phyloP scores from a whole-genome alignment of 768 basidiomycete species.

The Tephrocybe sp. region DNA sequence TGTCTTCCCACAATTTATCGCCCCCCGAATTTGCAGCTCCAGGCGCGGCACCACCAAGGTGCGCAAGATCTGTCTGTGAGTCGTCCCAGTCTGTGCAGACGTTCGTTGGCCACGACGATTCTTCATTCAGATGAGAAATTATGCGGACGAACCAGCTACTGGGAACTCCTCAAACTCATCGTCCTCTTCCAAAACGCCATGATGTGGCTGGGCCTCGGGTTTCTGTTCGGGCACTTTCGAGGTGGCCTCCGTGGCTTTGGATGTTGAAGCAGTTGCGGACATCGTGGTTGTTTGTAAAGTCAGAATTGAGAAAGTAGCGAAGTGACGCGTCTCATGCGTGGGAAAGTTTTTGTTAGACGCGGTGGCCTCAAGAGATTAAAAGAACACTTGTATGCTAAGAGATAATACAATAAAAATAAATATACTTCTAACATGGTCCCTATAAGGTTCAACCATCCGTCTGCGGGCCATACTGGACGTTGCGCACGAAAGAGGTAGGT shows the following conservation, averaged over 20 bases:
- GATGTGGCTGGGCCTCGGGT: slow-evolving; percentile 56
- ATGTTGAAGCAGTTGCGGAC: slow-evolving; percentile 46
- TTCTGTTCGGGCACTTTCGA: slow-evolving; percentile 42
- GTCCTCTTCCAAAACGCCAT: slow-evolving; percentile 94
- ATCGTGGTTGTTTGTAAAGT: slow-evolving; percentile 22
- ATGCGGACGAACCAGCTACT: slow-evolving; percentile 62
- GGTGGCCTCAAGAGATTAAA: neutral
- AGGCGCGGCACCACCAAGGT: slow-evolving; percentile 71
- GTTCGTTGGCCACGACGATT: neutral
- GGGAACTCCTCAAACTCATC: slow-evolving; percentile 96
- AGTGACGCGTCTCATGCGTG: slow-evolving; percentile 24
- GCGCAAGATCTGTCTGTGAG: slow-evolving; percentile 78
- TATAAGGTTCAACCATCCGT: too few species aligned
- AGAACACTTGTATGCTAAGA: neutral
- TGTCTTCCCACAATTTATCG: slow-evolving; percentile 98
- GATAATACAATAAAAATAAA: slow-evolving; percentile 19
- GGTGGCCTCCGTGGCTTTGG: slow-evolving; percentile 43
- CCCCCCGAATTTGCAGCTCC: slow-evolving; percentile 79
- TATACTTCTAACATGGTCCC: slow-evolving; percentile 10
- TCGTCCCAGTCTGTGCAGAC: slow-evolving; percentile 79
- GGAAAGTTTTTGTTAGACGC: slow-evolving; percentile 6
- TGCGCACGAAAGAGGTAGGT: slow-evolving; percentile 19
- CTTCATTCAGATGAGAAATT: neutral
- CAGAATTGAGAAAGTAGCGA: neutral
- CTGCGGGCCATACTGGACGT: slow-evolving; percentile 21